phyloP scores from a whole-genome alignment of 305 asterid species.

The Solanum hybrid region DNA sequence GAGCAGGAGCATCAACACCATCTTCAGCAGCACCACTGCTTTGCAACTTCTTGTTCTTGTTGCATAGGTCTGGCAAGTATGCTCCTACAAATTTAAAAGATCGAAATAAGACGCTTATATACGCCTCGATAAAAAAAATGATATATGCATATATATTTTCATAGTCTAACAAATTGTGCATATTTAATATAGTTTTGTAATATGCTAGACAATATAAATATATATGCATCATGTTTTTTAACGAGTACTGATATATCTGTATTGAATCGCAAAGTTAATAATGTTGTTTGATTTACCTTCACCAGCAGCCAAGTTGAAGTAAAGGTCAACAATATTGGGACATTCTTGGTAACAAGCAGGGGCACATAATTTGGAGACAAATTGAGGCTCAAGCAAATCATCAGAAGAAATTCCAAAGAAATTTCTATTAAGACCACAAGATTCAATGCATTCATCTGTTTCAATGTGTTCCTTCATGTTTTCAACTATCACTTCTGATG shows the following conservation, averaged over 20 bases:
- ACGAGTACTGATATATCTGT: background rate
- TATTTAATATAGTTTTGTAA: background rate
- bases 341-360: constrained; percentile 51
- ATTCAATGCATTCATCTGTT: constrained; percentile 41
- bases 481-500: constrained; percentile 60
- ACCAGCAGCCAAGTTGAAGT: constrained; percentile 63
- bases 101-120: background rate
- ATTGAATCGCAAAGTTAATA: no score
- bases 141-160: no score
- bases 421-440: constrained; percentile 56
- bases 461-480: constrained; percentile 52
- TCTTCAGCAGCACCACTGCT: constrained; percentile 33
- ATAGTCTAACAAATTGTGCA: background rate
- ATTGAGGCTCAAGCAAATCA: constrained; percentile 37
- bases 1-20: constrained; percentile 18
- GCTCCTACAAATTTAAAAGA: constrained; percentile 24
- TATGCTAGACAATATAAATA: background rate
- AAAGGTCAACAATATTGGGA: constrained; percentile 59
- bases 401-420: constrained; percentile 63
- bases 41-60: constrained; percentile 31
- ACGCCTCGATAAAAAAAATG: background rate
- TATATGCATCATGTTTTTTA: background rate
- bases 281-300: constrained; percentile 36
- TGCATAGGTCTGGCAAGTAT: constrained; percentile 45
- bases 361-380: constrained; percentile 51